A percentile compares a stretch with the other conserved stretches of the same genome.
phyloP scores from a whole-genome alignment of 495 filamentous ascomycete species.

The Pseudoneurospora amorphoporcata region DNA sequence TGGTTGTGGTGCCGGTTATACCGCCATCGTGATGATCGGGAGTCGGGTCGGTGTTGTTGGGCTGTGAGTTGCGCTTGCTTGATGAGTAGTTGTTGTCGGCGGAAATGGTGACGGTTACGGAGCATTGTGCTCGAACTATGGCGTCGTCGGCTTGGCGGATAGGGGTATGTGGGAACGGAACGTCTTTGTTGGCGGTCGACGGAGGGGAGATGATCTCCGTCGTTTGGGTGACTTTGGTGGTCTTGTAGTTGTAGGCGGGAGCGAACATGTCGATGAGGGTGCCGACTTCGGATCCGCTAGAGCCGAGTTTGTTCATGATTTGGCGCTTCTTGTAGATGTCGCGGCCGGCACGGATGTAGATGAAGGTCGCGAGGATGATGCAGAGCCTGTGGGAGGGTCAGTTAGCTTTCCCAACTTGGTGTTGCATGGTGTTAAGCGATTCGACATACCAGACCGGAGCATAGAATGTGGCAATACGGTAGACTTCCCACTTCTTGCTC shows the following conservation, averaged over 20 bases:
- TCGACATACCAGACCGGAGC: slow-evolving; percentile 61
- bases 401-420: not conserved
- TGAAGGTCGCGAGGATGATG: slow-evolving; percentile 56
- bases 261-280: slow-evolving; percentile 27
- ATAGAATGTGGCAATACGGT: slow-evolving; percentile 71
- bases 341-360: slow-evolving; percentile 63
- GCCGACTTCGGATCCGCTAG: slow-evolving; percentile 5
- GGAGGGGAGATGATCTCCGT: slow-evolving; percentile 25
- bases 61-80: not conserved
- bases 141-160: slow-evolving; percentile 7
- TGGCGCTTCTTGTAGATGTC: slow-evolving; percentile 54
- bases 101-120: slow-evolving; percentile 43
- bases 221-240: slow-evolving; percentile 49
- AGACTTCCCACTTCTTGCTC: slow-evolving; percentile 49
- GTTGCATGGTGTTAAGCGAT: not conserved
- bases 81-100: slow-evolving; percentile 12
- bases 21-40: not conserved
- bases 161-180: slow-evolving; percentile 1
- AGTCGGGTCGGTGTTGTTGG: slow-evolving; percentile 11
- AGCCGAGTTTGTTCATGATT: slow-evolving; percentile 33
- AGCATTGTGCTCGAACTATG: slow-evolving; percentile 1
- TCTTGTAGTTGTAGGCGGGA: slow-evolving; percentile 32
- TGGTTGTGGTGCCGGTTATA: not conserved
- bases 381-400: slow-evolving; percentile 35
- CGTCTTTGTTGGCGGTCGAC: slow-evolving; percentile 9